These are phyloP conservation scores for Neurospora sp. DNA, from an alignment of 495 filamentous ascomycete species.

Conservation along the genomic window DNA sequence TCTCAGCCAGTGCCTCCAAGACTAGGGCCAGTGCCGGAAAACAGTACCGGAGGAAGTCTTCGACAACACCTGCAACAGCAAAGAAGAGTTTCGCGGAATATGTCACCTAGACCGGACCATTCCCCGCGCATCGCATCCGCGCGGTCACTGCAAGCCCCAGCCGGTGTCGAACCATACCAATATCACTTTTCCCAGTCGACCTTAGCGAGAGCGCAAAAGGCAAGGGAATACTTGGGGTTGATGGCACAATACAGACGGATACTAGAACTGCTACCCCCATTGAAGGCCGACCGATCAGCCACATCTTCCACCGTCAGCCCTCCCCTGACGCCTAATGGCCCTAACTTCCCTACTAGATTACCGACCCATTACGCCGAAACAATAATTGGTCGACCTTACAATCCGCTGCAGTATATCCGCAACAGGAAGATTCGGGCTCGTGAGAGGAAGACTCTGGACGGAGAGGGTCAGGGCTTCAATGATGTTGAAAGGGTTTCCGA, in stretches of 20 bases:
- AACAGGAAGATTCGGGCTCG: conserved; percentile 72
- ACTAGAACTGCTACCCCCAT: conserved; percentile 60
- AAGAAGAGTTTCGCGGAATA: conserved; percentile 44
- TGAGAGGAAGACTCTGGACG: conserved; percentile 58
- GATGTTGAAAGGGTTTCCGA: conserved; percentile 55
- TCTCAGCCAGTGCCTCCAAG: conserved; percentile 40
- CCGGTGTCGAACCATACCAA: conserved; percentile 32
- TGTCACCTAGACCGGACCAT: conserved; percentile 44
- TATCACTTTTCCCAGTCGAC: conserved; percentile 71
- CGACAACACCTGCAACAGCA: conserved; percentile 58
- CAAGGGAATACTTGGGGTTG: conserved; percentile 67
- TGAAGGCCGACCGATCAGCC: conserved; percentile 38
- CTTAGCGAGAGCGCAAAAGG: conserved; percentile 64
- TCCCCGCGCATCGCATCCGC: conserved; percentile 25
- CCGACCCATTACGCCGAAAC: conserved; percentile 8
- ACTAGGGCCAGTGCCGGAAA: conserved; percentile 32
- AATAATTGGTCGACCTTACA: conserved; percentile 54
- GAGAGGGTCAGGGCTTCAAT: conserved; percentile 63
- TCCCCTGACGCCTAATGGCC: conserved; percentile 21
- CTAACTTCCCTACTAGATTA: conserved; percentile 6
- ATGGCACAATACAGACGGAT: conserved; percentile 70
- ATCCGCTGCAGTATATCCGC: conserved; percentile 78
- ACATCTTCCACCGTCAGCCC: conserved; percentile 18
- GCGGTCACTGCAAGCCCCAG: conserved; percentile 32
- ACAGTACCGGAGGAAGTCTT: conserved; percentile 41